These are phyloP conservation scores for Candida anutae DNA, from an alignment of 1,139 yeast species.

Conservation along the genomic window DNA sequence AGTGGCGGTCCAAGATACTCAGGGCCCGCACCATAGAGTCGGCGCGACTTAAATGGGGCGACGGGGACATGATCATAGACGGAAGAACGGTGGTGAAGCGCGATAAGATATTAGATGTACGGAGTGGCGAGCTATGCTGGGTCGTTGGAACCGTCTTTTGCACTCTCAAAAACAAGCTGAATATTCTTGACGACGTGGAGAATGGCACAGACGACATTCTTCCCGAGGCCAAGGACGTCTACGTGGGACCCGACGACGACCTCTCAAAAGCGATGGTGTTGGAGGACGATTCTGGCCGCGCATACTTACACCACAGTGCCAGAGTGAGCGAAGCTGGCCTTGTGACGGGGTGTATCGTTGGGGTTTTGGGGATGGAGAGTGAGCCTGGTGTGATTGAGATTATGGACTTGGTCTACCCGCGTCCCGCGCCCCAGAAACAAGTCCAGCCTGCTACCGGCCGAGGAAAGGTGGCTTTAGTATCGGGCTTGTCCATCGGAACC, in stretches of 20 bases:
- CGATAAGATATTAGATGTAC: conserved; percentile 71
- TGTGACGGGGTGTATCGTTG: conserved; percentile 85
- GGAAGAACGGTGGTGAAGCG: conserved; percentile 29
- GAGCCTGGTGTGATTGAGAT: conserved; percentile 81
- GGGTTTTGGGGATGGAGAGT: conserved; percentile 78
- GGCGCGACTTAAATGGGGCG: conserved; percentile 37
- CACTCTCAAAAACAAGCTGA: conserved; percentile 79
- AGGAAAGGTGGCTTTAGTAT: conserved; percentile 51
- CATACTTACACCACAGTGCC: conserved; percentile 61
- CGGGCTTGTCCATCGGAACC: conserved; percentile 60
- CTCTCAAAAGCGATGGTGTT: conserved; percentile 61
- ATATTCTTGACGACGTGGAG: conserved; percentile 75
- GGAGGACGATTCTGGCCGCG: conserved; percentile 93
- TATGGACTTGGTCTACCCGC: conserved; percentile 71
- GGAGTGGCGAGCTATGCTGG: conserved; percentile 69
- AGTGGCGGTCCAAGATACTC: conserved; percentile 48
- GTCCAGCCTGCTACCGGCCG: conserved; percentile 6
- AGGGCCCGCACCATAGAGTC: conserved; percentile 46
- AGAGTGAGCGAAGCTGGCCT: conserved; percentile 40
- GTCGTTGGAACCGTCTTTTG: conserved; percentile 85
- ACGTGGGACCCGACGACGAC: conserved; percentile 11
- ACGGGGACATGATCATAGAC: conserved; percentile 33
- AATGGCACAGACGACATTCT: conserved; percentile 46
- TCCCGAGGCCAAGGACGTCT: conserved; percentile 25
- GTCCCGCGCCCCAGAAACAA: conserved; percentile 49